A percentile compares a stretch with the other conserved stretches of the same genome.
These are phyloP conservation scores for Capsella rubella DNA, from an alignment of 441 rosid genomes.

Conservation along the genomic window DNA sequence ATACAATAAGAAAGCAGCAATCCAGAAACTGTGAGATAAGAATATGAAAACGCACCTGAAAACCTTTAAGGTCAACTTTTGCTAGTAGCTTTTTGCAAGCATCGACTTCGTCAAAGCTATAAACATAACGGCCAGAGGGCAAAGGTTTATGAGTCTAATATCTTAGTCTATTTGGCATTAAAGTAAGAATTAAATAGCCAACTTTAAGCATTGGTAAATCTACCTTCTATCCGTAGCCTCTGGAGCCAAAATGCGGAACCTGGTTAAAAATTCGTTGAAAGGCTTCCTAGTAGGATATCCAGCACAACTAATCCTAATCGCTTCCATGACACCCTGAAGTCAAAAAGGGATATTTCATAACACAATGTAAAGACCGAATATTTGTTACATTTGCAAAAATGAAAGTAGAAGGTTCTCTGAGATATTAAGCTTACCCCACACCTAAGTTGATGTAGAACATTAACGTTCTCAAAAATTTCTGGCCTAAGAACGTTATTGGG, in stretches of 20 bases:
- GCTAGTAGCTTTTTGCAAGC: slow-evolving; percentile 85
- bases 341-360: slow-evolving; percentile 27
- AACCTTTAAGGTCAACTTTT: slow-evolving; percentile 78
- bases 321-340: slow-evolving; percentile 96
- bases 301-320: slow-evolving; percentile 98
- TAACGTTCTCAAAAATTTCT: slow-evolving; percentile 75
- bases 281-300: slow-evolving; percentile 93
- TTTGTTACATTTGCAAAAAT: slow-evolving; percentile 30
- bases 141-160: slow-evolving; percentile 22
- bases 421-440: slow-evolving; percentile 83
- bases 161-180: slow-evolving; percentile 16
- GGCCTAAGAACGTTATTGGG: slow-evolving; percentile 96
- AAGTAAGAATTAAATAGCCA: slow-evolving; percentile 14
- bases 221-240: slow-evolving; percentile 67
- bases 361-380: slow-evolving; percentile 16
- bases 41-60: slow-evolving; percentile 66
- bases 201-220: slow-evolving; percentile 28
- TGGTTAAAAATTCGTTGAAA: slow-evolving; percentile 72
- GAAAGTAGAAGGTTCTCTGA: slow-evolving; percentile 41
- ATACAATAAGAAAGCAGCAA: slow-evolving; percentile 16
- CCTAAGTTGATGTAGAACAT: slow-evolving; percentile 87
- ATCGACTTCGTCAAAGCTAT: slow-evolving; percentile 65
- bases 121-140: slow-evolving; percentile 30
- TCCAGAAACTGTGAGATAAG: slow-evolving; percentile 16
- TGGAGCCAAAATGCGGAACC: slow-evolving; percentile 77